Conservation (phyloP, 139 green algal species). For the Chlorella sp. region DNA sequence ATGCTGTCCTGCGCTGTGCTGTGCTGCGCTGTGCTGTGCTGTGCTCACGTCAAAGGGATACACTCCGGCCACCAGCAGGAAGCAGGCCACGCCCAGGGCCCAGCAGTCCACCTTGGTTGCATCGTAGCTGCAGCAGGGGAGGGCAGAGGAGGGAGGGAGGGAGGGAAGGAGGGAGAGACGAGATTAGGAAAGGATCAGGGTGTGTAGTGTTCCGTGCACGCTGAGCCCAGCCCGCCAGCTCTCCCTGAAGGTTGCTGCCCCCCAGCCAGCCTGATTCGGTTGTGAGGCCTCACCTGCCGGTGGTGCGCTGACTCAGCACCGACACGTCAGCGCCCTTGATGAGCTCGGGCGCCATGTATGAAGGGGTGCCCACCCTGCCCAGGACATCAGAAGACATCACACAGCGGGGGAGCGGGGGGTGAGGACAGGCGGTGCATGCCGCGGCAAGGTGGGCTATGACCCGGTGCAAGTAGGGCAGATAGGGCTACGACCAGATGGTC, state of each 20-base stretch:
- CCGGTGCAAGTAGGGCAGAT: too few relatives aligned
- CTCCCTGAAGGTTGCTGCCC: too few relatives aligned
- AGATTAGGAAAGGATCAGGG: neutral
- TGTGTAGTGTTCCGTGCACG: neutral
- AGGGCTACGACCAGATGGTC: too few relatives aligned
- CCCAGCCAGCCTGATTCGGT: neutral
- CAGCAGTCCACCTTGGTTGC: neutral
- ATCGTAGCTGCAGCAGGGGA: neutral
- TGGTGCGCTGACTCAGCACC: constrained; percentile 16
- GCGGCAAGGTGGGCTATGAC: neutral
- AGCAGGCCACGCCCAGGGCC: constrained; percentile 82
- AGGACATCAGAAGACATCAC: too few relatives aligned
- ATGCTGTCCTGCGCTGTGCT: too few relatives aligned
- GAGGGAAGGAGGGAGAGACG: neutral
- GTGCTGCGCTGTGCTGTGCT: too few relatives aligned
- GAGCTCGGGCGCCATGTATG: constrained; percentile 85
- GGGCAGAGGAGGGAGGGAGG: neutral
- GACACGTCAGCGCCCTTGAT: constrained; percentile 36
- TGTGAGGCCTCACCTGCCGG: neutral
- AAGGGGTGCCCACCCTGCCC: constrained; percentile 62
- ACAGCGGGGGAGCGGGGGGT: neutral
- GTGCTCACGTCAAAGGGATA: constrained; percentile 82
- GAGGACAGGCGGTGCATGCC: neutral
- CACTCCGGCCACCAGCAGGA: constrained; percentile 74
- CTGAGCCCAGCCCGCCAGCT: neutral